Conservation (phyloP, 129 eudicot genomes). For the Saussurea involucrata region DNA sequence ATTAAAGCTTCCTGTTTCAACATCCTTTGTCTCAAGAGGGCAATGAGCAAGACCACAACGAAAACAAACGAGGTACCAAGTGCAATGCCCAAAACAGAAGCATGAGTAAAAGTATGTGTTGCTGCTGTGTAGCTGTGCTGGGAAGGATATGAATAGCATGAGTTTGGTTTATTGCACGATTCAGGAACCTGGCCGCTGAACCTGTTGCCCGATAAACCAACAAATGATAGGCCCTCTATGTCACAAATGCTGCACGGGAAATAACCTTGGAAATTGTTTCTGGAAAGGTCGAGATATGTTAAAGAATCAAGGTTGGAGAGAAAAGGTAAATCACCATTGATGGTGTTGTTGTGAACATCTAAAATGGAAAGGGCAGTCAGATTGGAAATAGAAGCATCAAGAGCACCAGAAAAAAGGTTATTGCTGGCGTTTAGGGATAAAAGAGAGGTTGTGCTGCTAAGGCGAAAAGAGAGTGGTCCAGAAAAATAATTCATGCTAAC, state of each 20-base stretch:
- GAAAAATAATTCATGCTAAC: constrained; percentile 70
- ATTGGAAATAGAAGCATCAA: constrained; percentile 57
- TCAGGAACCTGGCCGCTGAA: constrained; percentile 57
- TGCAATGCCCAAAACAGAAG: constrained; percentile 49
- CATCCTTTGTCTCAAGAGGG: constrained; percentile 37
- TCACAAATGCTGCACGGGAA: constrained; percentile 73
- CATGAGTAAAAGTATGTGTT: constrained; percentile 30
- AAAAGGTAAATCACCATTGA: constrained; percentile 64
- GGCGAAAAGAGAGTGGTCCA: constrained; percentile 44
- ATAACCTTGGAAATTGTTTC: constrained; percentile 44
- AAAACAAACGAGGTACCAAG: constrained; percentile 37
- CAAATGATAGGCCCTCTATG: constrained; percentile 56
- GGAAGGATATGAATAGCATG: constrained; percentile 41
- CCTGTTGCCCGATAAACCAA: constrained; percentile 55
- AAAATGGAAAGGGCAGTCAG: constrained; percentile 62
- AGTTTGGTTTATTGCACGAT: constrained; percentile 42
- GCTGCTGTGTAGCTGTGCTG: constrained; percentile 21
- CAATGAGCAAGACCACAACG: constrained; percentile 39
- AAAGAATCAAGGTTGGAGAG: constrained; percentile 57
- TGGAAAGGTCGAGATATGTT: constrained; percentile 83
- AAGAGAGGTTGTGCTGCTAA: constrained; percentile 49
- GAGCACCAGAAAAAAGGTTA: constrained; percentile 57
- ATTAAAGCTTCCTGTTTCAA: constrained; percentile 28
- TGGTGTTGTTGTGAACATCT: constrained; percentile 73
- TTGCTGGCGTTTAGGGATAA: constrained; percentile 71